Conservation (phyloP, 2,329 filamentous ascomycete species). For the Blastomyces emzantsi region DNA sequence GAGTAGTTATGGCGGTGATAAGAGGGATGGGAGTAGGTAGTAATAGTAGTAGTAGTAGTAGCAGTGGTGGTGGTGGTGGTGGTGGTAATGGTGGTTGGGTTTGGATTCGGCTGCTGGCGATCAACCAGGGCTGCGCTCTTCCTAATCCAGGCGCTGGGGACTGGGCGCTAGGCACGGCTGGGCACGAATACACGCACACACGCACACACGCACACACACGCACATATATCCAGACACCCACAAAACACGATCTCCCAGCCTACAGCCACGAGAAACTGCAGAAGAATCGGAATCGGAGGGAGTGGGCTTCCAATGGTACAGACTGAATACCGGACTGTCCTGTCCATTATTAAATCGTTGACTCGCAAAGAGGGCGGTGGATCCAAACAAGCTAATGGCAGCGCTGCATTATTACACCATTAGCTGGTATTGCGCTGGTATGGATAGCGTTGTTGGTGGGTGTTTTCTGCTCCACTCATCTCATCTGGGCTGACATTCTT, state of each 20-base stretch:
- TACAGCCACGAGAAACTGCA: neutral
- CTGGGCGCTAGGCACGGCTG: too few relatives aligned
- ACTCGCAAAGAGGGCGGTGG: neutral
- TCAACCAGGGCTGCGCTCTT: neutral
- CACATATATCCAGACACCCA: neutral
- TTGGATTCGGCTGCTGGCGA: neutral
- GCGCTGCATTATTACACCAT: neutral
- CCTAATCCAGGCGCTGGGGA: constrained; percentile 1
- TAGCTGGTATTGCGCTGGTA: constrained; percentile 1
- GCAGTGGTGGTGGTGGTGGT: neutral
- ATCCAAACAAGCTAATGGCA: neutral
- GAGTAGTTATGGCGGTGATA: neutral
- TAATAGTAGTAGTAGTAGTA: neutral
- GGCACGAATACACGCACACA: too few relatives aligned
- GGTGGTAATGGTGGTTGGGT: neutral
- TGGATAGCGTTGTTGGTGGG: neutral
- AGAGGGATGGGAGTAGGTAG: neutral
- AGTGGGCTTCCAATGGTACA: neutral
- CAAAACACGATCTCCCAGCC: neutral
- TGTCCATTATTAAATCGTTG: neutral
- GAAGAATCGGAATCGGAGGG: neutral
- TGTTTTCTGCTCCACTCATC: neutral
- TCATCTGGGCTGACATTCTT: neutral
- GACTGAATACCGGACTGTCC: neutral
- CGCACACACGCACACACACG: too few relatives aligned